These are phyloP conservation scores for Diaporthe helianthi DNA, from an alignment of 2,329 filamentous ascomycete species.

Conservation along the genomic window DNA sequence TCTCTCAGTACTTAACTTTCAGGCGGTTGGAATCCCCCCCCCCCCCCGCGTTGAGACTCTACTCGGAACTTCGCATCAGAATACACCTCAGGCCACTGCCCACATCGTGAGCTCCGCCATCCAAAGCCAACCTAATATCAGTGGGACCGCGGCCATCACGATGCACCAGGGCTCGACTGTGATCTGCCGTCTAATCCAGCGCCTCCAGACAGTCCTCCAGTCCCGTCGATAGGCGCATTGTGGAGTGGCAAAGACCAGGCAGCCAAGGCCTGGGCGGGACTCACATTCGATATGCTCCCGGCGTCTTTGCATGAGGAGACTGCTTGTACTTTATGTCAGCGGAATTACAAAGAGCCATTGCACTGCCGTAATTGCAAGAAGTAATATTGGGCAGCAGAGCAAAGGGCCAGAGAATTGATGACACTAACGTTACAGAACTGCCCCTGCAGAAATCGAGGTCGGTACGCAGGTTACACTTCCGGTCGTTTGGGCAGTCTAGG, in stretches of 20 bases:
- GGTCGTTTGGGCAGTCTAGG: constrained; percentile 69
- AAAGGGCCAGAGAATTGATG: not conserved
- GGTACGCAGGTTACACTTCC: constrained; percentile 63
- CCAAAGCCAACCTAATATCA: constrained; percentile 50
- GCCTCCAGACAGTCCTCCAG: constrained; percentile 53
- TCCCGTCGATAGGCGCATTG: constrained; percentile 54
- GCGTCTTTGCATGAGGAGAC: constrained; percentile 64
- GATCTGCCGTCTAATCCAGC: constrained; percentile 53
- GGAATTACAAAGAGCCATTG: not conserved
- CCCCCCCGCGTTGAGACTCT: too few relatives aligned
- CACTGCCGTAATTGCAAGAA: not conserved
- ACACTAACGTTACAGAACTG: constrained; percentile 62
- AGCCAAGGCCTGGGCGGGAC: constrained; percentile 61
- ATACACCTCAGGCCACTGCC: constrained; percentile 4
- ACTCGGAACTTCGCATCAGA: too few relatives aligned
- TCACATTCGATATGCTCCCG: constrained; percentile 69
- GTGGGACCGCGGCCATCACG: constrained; percentile 50
- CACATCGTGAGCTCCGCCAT: constrained; percentile 37
- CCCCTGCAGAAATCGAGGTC: constrained; percentile 67
- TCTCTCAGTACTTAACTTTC: not conserved
- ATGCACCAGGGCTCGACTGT: constrained; percentile 59
- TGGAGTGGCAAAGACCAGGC: constrained; percentile 59
- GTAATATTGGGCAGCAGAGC: not conserved
- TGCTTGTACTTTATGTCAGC: constrained; percentile 38
- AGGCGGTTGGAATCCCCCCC: not conserved